A percentile compares a stretch with the other conserved stretches of the same genome.
phyloP scores from a whole-genome alignment of 2,329 filamentous ascomycete genomes.

The Aspergillus brunneoviolaceus region DNA sequence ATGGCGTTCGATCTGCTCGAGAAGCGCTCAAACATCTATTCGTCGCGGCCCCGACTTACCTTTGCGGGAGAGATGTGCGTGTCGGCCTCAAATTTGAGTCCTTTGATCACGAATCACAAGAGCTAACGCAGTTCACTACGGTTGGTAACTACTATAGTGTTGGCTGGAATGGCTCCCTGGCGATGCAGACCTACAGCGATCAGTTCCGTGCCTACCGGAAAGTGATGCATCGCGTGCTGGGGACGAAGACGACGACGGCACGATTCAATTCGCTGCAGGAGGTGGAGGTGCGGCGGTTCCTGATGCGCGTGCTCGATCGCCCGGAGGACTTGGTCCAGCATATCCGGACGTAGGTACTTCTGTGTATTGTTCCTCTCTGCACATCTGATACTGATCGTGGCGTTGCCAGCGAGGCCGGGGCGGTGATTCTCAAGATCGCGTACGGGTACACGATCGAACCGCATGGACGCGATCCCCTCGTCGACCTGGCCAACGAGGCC shows the following conservation, averaged over 20 bases:
- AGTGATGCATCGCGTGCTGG: slow-evolving; percentile 46
- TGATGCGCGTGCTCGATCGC: slow-evolving; percentile 43
- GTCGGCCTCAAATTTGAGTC: too few species aligned
- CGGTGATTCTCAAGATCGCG: slow-evolving; percentile 42
- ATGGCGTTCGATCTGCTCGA: slow-evolving; percentile 33
- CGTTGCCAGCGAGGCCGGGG: slow-evolving; percentile 33
- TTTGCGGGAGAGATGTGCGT: slow-evolving; percentile 38
- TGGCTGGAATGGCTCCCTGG: slow-evolving; percentile 41
- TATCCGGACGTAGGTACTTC: slow-evolving; percentile 31
- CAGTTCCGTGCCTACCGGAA: slow-evolving; percentile 46
- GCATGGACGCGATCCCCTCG: slow-evolving; percentile 31
- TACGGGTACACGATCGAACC: slow-evolving; percentile 36
- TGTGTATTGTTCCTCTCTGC: background rate
- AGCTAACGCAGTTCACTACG: background rate
- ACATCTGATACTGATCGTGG: slow-evolving; percentile 1
- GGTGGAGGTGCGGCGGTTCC: slow-evolving; percentile 44
- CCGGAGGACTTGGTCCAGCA: slow-evolving; percentile 44
- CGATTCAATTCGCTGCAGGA: slow-evolving; percentile 46
- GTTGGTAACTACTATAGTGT: slow-evolving; percentile 10
- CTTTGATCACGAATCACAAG: background rate
- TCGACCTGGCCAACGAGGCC: slow-evolving; percentile 42
- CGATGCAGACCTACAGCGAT: slow-evolving; percentile 36
- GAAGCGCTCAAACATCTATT: slow-evolving; percentile 26
- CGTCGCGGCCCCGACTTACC: slow-evolving; percentile 25
- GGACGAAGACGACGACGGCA: slow-evolving; percentile 41